A percentile compares a stretch with the other conserved stretches of the same genome.
Conservation (phyloP, 2,329 filamentous ascomycete genomes). For the Ophiostoma novo-ulmi region DNA sequence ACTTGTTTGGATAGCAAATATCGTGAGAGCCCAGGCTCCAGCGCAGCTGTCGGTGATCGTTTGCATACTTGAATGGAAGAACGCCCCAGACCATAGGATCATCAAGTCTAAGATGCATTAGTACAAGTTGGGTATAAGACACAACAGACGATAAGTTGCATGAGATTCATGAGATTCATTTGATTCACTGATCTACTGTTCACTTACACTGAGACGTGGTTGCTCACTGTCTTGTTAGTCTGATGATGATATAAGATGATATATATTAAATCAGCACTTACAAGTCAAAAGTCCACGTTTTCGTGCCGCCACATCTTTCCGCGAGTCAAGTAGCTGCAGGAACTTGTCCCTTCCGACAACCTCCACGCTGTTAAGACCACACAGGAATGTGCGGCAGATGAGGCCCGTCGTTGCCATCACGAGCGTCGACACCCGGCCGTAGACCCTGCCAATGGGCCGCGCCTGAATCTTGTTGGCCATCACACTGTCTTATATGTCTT, state of each 20-base stretch:
- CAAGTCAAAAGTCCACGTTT: constrained; percentile 78
- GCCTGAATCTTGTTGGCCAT: constrained; percentile 23
- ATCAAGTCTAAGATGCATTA: constrained; percentile 63
- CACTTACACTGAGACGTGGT: constrained; percentile 83
- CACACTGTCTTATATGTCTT: constrained; percentile 18
- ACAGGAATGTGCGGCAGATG: constrained; percentile 69
- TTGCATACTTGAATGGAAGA: constrained; percentile 67
- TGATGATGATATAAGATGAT: neutral
- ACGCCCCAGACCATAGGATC: constrained; percentile 93
- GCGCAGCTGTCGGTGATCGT: constrained; percentile 68
- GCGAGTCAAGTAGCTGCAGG: constrained; percentile 66
- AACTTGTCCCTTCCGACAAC: constrained; percentile 72
- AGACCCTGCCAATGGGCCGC: constrained; percentile 55
- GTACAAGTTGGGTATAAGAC: neutral
- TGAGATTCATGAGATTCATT: neutral
- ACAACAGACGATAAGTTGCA: no score
- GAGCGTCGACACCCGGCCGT: constrained; percentile 67
- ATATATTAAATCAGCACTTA: constrained; percentile 36
- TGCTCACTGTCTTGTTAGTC: constrained; percentile 57
- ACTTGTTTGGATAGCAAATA: constrained; percentile 89
- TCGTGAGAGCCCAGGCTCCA: constrained; percentile 93
- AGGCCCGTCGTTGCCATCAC: constrained; percentile 69
- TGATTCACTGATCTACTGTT: neutral
- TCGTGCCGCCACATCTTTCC: constrained; percentile 60
- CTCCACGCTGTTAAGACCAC: constrained; percentile 68